A percentile compares a stretch with the other conserved stretches of the same genome.
These are phyloP conservation scores for Gossypium herbaceum DNA, from an alignment of 345 rosid genomes.

Conservation along the genomic window DNA sequence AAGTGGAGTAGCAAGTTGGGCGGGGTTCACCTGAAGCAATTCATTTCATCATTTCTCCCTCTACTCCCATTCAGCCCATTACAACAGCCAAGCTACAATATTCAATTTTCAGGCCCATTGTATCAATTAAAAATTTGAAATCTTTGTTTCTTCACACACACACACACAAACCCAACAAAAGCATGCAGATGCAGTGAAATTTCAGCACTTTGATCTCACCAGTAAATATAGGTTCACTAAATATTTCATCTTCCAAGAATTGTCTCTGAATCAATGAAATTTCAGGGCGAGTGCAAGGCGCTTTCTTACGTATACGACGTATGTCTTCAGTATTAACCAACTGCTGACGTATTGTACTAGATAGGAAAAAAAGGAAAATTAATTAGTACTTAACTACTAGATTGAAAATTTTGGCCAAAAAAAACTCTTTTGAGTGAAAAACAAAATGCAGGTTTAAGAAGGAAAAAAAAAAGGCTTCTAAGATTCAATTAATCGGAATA, in stretches of 20 bases:
- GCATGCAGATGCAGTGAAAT: conserved; percentile 8
- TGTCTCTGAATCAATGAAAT: conserved; percentile 81
- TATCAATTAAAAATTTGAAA: neutral
- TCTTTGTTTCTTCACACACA: neutral
- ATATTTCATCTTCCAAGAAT: conserved; percentile 68
- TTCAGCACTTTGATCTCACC: conserved; percentile 52
- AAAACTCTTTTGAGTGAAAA: too few relatives aligned
- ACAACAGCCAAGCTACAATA: neutral
- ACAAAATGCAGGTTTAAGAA: neutral
- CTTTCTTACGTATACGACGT: conserved; percentile 92
- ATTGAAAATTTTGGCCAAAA: neutral
- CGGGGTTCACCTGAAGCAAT: neutral
- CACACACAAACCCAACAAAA: neutral
- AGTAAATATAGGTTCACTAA: conserved; percentile 54
- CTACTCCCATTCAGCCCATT: neutral
- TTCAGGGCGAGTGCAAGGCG: conserved; percentile 92
- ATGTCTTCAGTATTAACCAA: conserved; percentile 80
- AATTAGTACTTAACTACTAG: conserved; percentile 13
- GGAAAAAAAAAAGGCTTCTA: neutral
- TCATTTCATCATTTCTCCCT: neutral
- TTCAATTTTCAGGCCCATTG: neutral
- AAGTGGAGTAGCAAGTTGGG: neutral
- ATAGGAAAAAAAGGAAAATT: conserved; percentile 29
- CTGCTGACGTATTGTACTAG: conserved; percentile 80
- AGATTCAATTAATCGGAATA: neutral